Evolutionary conservation across 2,329 filamentous ascomycete genomes (phyloP), one percentile per base, ranked within the genome.

Genomic region (Sclerotinia spermophila): DNA sequence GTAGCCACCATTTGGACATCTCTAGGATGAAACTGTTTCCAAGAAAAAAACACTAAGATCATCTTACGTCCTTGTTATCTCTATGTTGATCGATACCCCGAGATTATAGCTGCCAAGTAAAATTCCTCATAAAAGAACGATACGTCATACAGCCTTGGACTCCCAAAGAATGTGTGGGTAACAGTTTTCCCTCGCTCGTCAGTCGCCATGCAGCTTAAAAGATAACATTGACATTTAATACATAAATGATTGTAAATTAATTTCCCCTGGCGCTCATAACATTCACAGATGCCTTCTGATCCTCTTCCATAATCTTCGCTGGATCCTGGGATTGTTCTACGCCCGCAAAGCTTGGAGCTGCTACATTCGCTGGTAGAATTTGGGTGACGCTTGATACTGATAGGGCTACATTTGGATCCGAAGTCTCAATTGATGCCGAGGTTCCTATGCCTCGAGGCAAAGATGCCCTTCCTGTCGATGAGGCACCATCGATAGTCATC

Each of bases 271-370:
- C 56, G n/a, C 27, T n/a, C 45, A 58, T 60, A 35, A 73, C 72
- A n/a, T 66, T 45, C 51, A 78, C 67, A 64, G 75, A 74, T 3
- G 72, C 68, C 4, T 58, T 51, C 48, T 76, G 76, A 62, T 72
- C 74, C 19, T 71, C 67, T 48, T 75, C 75, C 38, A 77, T 74
- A 55, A 77, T 77, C 15, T 73, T 64, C 8, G 76, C 76, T 11
- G 74, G 75, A 69, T 76, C 75, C 27, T 72, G 67, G 21, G 56
- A 58, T 53, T 53, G 64, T 70, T 72, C 69, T 6, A 62, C 68
- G 6, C 69, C 73, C n/a, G n/a, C 65, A 67, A 75, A 74, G 35
- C 65, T 64, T 40, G 75, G 74, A 24, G 71, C 35, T 10, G 60
- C 51, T 19, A 72, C 55, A 45, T 73, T 74, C 15, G 56, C 51